Evolutionary conservation across 495 filamentous ascomycete species (phyloP).

Genomic region (Penicillium lagena): DNA sequence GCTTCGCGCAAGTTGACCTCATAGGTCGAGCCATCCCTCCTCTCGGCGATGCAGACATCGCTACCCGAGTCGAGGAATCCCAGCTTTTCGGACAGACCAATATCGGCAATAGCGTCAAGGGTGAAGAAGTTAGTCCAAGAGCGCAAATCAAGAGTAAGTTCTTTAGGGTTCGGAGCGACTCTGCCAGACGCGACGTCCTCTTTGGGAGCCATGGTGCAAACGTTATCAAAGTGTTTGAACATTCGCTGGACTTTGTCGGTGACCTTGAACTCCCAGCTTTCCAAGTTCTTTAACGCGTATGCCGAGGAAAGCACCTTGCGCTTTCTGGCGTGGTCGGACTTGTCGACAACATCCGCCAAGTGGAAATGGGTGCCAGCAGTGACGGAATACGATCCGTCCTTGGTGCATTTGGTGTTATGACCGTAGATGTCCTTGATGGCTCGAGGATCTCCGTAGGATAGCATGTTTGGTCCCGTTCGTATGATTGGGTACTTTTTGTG

Average conservation of each 20-base stretch:
- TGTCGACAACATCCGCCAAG: conserved; percentile 42
- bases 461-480: conserved; percentile 45
- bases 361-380: conserved; percentile 36
- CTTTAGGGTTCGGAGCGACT: conserved; percentile 16
- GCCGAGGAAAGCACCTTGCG: conserved; percentile 45
- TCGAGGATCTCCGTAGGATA: conserved; percentile 37
- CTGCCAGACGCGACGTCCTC: conserved; percentile 16
- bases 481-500: conserved; percentile 42
- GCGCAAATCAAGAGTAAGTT: conserved; percentile 34
- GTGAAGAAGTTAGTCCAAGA: conserved; percentile 40
- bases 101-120: conserved; percentile 47
- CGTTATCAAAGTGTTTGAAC: conserved; percentile 32
- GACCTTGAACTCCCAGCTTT: conserved; percentile 50
- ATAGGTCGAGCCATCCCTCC: conserved; percentile 36
- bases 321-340: conserved; percentile 41
- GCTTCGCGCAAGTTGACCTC: conserved; percentile 34
- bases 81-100: conserved; percentile 44
- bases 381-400: conserved; percentile 39
- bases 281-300: conserved; percentile 49
- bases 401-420: conserved; percentile 44
- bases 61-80: conserved; percentile 44
- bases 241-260: conserved; percentile 43
- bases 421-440: conserved; percentile 55
- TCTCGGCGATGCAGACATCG: conserved; percentile 33
- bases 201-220: conserved; percentile 18